Conservation (phyloP, 2,329 filamentous ascomycete genomes). For the Shiraia sp. region DNA sequence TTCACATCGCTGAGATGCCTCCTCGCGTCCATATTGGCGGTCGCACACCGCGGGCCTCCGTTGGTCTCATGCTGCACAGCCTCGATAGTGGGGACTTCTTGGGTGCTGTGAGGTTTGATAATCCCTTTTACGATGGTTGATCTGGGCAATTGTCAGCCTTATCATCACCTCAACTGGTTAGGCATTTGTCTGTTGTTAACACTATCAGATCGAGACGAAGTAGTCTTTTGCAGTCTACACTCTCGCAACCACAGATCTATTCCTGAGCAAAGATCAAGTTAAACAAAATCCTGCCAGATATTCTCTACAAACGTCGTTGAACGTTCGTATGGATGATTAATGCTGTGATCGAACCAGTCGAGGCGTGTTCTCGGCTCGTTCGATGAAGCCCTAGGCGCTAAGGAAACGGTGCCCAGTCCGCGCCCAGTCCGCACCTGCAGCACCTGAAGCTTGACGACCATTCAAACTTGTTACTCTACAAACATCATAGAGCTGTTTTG, state of each 20-base stretch:
- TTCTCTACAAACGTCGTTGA: no score
- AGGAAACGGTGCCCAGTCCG: conserved; percentile 18
- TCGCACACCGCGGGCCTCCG: conserved; percentile 9
- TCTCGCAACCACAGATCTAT: no score
- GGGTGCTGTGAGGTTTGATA: no score
- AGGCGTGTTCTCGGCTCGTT: neutral
- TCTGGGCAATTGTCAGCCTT: conserved; percentile 2
- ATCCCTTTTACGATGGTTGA: conserved; percentile 1
- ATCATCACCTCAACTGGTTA: neutral
- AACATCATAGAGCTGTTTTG: conserved; percentile 7
- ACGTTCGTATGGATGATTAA: no score
- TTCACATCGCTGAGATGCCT: conserved; percentile 16
- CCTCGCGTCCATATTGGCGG: conserved; percentile 3
- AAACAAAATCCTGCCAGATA: no score
- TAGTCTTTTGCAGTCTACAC: no score
- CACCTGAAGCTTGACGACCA: conserved; percentile 5
- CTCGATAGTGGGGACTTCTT: conserved; percentile 18
- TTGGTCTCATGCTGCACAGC: conserved; percentile 21
- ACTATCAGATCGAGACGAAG: no score
- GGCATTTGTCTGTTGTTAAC: no score
- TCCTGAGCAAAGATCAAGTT: no score
- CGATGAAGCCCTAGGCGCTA: conserved; percentile 2
- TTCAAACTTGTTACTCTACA: conserved; percentile 5
- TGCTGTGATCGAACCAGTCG: no score
- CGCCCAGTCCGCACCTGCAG: conserved; percentile 20